Evolutionary conservation across 805 yeast species (phyloP).

Genomic region (Spathaspora sp.): DNA sequence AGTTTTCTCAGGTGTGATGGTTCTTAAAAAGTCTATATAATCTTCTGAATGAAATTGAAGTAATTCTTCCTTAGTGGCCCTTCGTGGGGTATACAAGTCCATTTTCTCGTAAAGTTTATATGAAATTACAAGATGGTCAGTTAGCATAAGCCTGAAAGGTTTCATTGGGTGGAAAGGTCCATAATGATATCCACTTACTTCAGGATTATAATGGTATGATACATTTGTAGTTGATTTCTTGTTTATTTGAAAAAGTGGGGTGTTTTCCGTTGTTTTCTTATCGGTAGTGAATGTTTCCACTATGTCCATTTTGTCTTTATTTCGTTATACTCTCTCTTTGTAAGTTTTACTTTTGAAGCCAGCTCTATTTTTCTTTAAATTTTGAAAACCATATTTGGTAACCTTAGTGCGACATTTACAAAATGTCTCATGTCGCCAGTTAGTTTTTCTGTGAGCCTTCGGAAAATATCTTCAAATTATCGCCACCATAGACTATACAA

Average conservation of each 20-base stretch:
- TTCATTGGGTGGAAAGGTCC: slow-evolving; percentile 98
- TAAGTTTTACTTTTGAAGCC: not conserved
- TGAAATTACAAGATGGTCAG: slow-evolving; percentile 84
- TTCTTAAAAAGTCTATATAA: slow-evolving; percentile 71
- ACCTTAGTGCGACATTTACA: not conserved
- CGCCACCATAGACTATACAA: not conserved
- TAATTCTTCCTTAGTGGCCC: slow-evolving; percentile 80
- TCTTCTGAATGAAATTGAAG: slow-evolving; percentile 83
- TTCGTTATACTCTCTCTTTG: slow-evolving; percentile 2
- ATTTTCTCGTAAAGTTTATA: slow-evolving; percentile 83
- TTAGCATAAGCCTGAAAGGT: slow-evolving; percentile 88
- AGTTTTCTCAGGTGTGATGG: slow-evolving; percentile 73
- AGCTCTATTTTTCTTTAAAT: too few relatives aligned
- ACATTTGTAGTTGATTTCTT: slow-evolving; percentile 49
- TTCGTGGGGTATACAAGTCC: slow-evolving; percentile 83
- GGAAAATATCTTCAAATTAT: not conserved
- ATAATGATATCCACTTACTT: slow-evolving; percentile 77
- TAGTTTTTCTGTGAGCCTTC: not conserved
- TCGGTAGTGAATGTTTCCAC: slow-evolving; percentile 33
- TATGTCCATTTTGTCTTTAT: not conserved
- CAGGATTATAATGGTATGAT: slow-evolving; percentile 84
- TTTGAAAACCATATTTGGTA: not conserved
- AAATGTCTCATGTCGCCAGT: not conserved
- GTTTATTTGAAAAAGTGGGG: slow-evolving; percentile 29
- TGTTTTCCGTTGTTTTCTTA: slow-evolving; percentile 25